phyloP scores from a whole-genome alignment of 192 early-diverging fungal genomes.

The Coemansia sp. region DNA sequence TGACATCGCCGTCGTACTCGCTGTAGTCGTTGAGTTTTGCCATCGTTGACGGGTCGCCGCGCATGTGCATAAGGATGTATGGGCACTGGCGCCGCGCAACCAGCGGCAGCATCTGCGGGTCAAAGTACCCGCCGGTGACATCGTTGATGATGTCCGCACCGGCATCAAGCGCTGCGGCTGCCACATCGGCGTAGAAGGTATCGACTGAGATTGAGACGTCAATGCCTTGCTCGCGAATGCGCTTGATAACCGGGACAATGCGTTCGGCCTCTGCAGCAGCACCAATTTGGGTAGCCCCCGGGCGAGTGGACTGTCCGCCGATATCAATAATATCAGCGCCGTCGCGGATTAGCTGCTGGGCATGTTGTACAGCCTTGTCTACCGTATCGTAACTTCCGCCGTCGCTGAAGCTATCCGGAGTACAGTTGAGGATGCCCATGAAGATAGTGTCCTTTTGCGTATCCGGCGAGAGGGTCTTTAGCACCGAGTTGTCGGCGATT shows the following conservation, averaged over 20 bases:
- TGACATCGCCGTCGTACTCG: conserved; percentile 63
- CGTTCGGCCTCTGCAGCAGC: conserved; percentile 74
- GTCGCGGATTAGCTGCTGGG: conserved; percentile 61
- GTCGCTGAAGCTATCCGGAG: conserved; percentile 95
- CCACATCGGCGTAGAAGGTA: conserved; percentile 83
- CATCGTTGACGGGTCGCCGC: conserved; percentile 92
- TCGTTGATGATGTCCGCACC: conserved; percentile 96
- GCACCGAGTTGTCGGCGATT: conserved; percentile 40
- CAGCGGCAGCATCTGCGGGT: conserved; percentile 73
- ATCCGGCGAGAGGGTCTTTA: conserved; percentile 53
- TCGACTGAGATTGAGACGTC: conserved; percentile 83
- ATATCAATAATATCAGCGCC: conserved; percentile 94
- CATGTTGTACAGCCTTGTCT: conserved; percentile 64
- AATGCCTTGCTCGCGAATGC: conserved; percentile 61
- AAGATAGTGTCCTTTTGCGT: conserved; percentile 61
- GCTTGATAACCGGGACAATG: conserved; percentile 82
- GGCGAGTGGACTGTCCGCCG: conserved; percentile 92
- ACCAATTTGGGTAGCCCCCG: conserved; percentile 69
- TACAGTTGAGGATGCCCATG: conserved; percentile 98
- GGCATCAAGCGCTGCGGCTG: conserved; percentile 77
- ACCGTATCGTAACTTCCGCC: conserved; percentile 69
- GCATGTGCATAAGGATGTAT: conserved; percentile 96
- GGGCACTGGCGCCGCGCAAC: conserved; percentile 78
- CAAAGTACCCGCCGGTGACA: conserved; percentile 80
- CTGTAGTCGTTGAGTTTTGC: conserved; percentile 64